Percentiles rank a stretch among this genome's conserved stretches.
Conservation (phyloP, 2,329 filamentous ascomycete species). For the Hymenoscyphus linearis region DNA sequence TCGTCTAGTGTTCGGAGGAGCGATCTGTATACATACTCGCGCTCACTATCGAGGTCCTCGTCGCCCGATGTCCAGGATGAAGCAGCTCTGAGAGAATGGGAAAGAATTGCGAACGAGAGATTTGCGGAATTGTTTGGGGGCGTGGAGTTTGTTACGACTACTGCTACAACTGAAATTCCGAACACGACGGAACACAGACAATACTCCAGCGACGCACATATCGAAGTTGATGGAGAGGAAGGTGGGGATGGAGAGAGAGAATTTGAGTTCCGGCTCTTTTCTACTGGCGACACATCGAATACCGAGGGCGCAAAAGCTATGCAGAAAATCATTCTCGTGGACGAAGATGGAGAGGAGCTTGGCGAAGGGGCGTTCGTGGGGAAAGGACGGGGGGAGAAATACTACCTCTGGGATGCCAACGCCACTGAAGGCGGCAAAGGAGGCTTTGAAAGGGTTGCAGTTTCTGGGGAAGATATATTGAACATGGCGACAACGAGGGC, state of each 20-base stretch:
- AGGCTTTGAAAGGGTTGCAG: constrained; percentile 42
- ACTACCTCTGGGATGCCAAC: constrained; percentile 43
- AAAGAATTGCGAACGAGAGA: constrained; percentile 15
- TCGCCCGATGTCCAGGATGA: constrained; percentile 14
- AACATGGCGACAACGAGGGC: constrained; percentile 38
- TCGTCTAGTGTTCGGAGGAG: constrained; percentile 46
- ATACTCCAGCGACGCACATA: background rate
- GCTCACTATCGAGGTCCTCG: background rate
- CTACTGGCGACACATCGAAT: constrained; percentile 22
- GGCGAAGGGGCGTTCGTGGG: constrained; percentile 39
- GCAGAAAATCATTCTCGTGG: constrained; percentile 46
- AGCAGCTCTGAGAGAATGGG: constrained; percentile 23
- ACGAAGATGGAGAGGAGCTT: constrained; percentile 33
- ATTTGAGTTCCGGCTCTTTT: constrained; percentile 55
- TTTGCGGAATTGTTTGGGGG: constrained; percentile 25
- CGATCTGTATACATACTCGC: constrained; percentile 38
- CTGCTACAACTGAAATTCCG: background rate
- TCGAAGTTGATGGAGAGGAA: constrained; percentile 22
- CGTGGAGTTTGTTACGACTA: background rate
- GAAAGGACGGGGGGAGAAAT: constrained; percentile 39
- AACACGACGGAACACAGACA: background rate
- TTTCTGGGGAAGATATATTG: constrained; percentile 48
- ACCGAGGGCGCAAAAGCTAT: constrained; percentile 23
- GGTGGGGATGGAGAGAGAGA: constrained; percentile 33
- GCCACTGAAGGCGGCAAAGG: constrained; percentile 33